These are phyloP conservation scores for Funneliformis geosporum DNA, from an alignment of 192 early-diverging fungal species.

Conservation along the genomic window DNA sequence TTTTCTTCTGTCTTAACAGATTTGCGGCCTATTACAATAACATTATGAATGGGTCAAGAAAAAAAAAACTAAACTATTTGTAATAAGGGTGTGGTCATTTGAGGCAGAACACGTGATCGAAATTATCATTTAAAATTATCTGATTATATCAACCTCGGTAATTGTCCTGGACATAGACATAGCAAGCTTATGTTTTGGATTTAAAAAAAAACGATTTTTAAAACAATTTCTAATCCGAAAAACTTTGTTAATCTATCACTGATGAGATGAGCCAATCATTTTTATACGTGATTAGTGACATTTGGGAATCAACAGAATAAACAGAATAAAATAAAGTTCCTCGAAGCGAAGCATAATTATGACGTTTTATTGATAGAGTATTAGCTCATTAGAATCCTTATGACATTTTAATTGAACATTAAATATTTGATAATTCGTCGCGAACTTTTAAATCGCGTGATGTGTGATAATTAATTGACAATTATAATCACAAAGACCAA, in stretches of 20 bases:
- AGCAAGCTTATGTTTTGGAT: background rate
- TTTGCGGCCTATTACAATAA: constrained; percentile 8
- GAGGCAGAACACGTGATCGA: background rate
- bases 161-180: background rate
- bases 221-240: background rate
- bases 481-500: background rate
- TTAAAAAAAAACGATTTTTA: background rate
- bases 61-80: too few species aligned
- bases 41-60: background rate
- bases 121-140: background rate
- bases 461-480: background rate
- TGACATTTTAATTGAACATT: background rate
- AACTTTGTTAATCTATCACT: background rate
- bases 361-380: too few species aligned
- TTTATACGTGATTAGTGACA: background rate
- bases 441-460: background rate
- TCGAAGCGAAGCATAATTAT: background rate
- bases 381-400: too few species aligned
- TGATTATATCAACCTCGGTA: background rate
- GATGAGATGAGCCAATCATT: background rate
- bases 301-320: background rate
- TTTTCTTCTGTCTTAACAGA: constrained; percentile 24
- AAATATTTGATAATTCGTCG: background rate
- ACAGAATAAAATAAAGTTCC: background rate
- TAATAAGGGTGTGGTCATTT: too few species aligned